Base-by-base conservation (phyloP, 495 filamentous ascomycete species). In the Lepidopterella palustris region DNA sequence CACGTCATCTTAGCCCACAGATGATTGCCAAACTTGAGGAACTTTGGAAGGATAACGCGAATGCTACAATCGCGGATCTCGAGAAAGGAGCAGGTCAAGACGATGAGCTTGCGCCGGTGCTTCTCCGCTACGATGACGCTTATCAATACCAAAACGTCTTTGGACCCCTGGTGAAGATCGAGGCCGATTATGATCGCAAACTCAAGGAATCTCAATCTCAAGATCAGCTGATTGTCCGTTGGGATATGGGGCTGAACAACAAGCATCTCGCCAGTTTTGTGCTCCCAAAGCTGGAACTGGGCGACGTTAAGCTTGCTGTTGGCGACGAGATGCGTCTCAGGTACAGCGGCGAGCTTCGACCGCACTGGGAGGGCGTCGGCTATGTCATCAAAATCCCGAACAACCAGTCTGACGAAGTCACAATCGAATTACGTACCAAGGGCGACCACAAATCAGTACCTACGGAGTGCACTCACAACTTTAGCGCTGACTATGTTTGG, bases 371-470 rank as follows among this genome's bases (percentile, higher is more conserved):
- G 69, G 93, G 93, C 23, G 95, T 99, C 25, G 93, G 93, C 54
- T 99, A 99, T 73, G 93, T 99, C 53, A 91, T 97, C 75, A 99
- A 99, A 76, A 97, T 99, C 61, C 93, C 93, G 5, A 97, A 99
- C 79, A 97, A 97, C 72, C 90, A 96, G 76, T 96, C 91, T 15
- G 95, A 99, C 66, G 95, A 99, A 70, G 93, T 99, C 51, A 93
- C 90, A 13, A 87, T 99, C 53, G 93, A 99, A 70, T 77, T 99
- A 65, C 87, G 93, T 28, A 87, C 90, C 61, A 90, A 90, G 66
- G 88, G 87, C 35, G 87, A 88, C 59, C 90, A 97, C 73, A 97
- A 97, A 70, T 89, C 88, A 26, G 90, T 97, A 5, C 92, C 93
- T 1, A 97, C 90, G 0, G 93, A 99, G 67, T 97, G 95, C 76